Evolutionary conservation across 805 yeast genomes (phyloP), one percentile per base, ranked within the genome.

Genomic region (Wickerhamiella parazyma): DNA sequence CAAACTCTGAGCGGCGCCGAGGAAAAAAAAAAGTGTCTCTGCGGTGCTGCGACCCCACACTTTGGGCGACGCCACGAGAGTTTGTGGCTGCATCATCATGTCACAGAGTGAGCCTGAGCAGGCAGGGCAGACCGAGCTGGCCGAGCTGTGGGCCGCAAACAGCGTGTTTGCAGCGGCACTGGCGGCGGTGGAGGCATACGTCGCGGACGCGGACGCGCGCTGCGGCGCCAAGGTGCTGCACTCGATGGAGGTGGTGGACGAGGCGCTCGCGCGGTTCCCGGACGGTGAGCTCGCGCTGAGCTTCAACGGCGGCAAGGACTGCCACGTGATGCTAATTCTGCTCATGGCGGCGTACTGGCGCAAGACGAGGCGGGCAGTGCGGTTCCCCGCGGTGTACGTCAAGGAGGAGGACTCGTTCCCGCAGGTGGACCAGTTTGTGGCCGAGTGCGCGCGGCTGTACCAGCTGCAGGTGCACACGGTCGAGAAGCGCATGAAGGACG

Each of bases 241-340:
- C 33, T 51, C 62, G 9, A 37, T 56, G 33, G 47, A 43, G 2
- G 51, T 61, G 11, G 51, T 59, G 11, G 47, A 49, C 35, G 53
- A 59, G 26, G 63, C 61, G 3, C 44, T 59, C 14, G 31, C 40
- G 11, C 45, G 46, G 36, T 54, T 19, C 45, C n/a, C 36, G 1
- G 24, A 36, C 7, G 48, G 50, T 2, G 51, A 59, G 36, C 48
- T 61, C 11, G 80, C 96, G 0, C 68, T 91, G 11, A 81, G 94
- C 2, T 91, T 80, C 60, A 91, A 91, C 58, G 98, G 98, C 9
- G 98, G 98, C 1, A 91, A 91, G 57, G 98, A 91, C 63, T 91
- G 97, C 55, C 72, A 87, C 38, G 96, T 87, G 25, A 76, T 89
- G 80, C 69, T 91, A 44, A 66, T 85, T 12, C 56, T 91, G 4